Evolutionary conservation across 1,284 basidiomycete genomes (phyloP), one percentile per base, ranked within the genome.

Genomic region (Schizophyllum amplum): DNA sequence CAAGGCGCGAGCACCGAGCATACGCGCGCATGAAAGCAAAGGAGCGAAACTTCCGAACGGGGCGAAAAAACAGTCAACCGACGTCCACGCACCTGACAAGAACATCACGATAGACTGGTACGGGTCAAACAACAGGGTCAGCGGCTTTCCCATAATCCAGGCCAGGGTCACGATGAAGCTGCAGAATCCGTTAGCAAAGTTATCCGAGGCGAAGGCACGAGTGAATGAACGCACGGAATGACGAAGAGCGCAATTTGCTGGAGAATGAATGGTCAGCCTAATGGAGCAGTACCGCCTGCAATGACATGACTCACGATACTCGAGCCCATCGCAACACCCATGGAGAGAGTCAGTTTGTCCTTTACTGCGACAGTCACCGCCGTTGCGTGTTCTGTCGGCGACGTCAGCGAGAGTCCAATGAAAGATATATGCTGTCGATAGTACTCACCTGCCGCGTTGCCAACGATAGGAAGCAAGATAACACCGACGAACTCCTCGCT

Each of bases 161-260:
- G 69, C 83, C 6, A 89, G 71, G 9, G 72, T 77, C 11, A 86
- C 77, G 62, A 84, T 84, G 63, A 87, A 81, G 53, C 81, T 87
- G 54, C 7, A 42, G 50, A n/a, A 50, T 27, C 33, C 17, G 7
- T 53, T 25, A 47, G 22, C 24, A 13, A 24, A 49, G n/a, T 22
- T 24, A 54, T 42, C 26, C 42, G 47, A 57, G 56, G 42, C 25
- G 13, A 20, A 17, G 53, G 76, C 68, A 47, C 74, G 64, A 42
- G 78, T 65, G 59, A 65, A 60, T 17, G n/a, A n/a, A 71, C 78
- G 61, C 58, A 81, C 69, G 90, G 90, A 63, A 93, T 83, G 59
- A 93, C 84, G 67, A 94, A 87, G 49, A 94, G 77, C 0, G 91
- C 87, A 57, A 92, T 92, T 85, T 97, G 94, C 87, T 90, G 55